Conservation (phyloP, 345 rosid genomes). For the Ceriops decandra region DNA sequence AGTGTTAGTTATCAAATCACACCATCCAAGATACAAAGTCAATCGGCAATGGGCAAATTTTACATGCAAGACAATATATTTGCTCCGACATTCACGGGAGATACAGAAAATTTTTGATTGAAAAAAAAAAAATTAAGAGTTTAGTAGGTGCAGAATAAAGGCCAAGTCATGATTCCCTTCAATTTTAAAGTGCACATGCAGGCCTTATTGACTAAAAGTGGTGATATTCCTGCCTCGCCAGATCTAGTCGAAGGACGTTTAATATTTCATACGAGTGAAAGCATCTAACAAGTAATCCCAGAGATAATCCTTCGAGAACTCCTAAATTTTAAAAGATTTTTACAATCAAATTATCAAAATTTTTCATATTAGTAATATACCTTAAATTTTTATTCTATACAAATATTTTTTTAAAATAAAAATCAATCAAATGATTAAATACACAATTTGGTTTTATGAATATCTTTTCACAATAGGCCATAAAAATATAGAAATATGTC, state of each 20-base stretch:
- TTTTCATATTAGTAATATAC: no score
- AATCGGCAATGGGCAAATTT: constrained; percentile 19
- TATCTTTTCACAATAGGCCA: no score
- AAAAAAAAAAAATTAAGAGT: not conserved
- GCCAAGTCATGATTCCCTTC: constrained; percentile 39
- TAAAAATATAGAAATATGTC: no score
- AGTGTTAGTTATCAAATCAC: not conserved
- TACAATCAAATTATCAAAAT: no score
- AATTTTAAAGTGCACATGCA: constrained; percentile 42
- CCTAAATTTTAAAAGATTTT: no score
- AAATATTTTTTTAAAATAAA: no score
- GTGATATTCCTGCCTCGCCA: not conserved
- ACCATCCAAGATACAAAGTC: constrained; percentile 13
- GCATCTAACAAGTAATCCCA: no score
- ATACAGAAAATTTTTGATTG: not conserved
- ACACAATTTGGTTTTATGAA: no score
- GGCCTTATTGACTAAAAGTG: constrained; percentile 23
- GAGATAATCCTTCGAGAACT: no score
- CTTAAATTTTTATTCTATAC: no score
- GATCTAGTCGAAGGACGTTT: not conserved
- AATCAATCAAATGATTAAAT: no score
- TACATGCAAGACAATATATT: not conserved
- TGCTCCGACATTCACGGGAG: constrained; percentile 25
- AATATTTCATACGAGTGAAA: not conserved
- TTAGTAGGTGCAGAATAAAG: constrained; percentile 26